A percentile compares a stretch with the other conserved stretches of the same genome.
Conservation (phyloP, 2,329 filamentous ascomycete species). For the Rutstroemia sp. region DNA sequence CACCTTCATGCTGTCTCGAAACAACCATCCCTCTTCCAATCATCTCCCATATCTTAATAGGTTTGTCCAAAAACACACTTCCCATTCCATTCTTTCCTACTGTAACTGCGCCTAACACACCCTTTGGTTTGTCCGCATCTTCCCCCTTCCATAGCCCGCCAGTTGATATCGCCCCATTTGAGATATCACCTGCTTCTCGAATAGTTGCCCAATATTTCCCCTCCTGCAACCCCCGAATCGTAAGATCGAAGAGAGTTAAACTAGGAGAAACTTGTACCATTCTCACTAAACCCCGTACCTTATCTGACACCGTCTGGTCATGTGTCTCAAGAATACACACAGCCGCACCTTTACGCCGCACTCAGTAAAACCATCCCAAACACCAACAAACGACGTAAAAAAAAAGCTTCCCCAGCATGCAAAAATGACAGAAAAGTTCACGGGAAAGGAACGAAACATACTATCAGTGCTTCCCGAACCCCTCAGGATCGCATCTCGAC, state of each 20-base stretch:
- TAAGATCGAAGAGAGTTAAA: slow-evolving; percentile 80
- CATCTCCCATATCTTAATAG: slow-evolving; percentile 89
- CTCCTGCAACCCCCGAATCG: slow-evolving; percentile 70
- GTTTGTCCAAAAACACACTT: slow-evolving; percentile 70
- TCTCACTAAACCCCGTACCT: slow-evolving; percentile 79
- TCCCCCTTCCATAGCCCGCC: slow-evolving; percentile 67
- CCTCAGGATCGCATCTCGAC: slow-evolving; percentile 87
- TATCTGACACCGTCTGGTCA: slow-evolving; percentile 48
- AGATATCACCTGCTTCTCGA: slow-evolving; percentile 80
- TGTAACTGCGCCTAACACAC: slow-evolving; percentile 66
- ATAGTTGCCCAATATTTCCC: slow-evolving; percentile 81
- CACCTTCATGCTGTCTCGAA: slow-evolving; percentile 54
- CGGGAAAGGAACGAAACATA: slow-evolving; percentile 37
- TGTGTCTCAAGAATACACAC: slow-evolving; percentile 95
- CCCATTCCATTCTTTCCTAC: slow-evolving; percentile 72
- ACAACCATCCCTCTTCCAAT: slow-evolving; percentile 91
- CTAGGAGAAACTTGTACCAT: slow-evolving; percentile 85
- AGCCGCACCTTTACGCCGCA: slow-evolving; percentile 52
- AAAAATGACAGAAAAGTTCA: background rate
- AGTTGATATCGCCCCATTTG: slow-evolving; percentile 71
- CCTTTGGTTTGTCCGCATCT: slow-evolving; percentile 37
- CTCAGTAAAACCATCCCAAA: slow-evolving; percentile 1
- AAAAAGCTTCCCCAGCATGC: background rate
- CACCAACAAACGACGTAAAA: background rate
- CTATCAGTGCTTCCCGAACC: slow-evolving; percentile 81